Evolutionary conservation across 495 filamentous ascomycete species (phyloP).

Genomic region (Neurospora sp.): DNA sequence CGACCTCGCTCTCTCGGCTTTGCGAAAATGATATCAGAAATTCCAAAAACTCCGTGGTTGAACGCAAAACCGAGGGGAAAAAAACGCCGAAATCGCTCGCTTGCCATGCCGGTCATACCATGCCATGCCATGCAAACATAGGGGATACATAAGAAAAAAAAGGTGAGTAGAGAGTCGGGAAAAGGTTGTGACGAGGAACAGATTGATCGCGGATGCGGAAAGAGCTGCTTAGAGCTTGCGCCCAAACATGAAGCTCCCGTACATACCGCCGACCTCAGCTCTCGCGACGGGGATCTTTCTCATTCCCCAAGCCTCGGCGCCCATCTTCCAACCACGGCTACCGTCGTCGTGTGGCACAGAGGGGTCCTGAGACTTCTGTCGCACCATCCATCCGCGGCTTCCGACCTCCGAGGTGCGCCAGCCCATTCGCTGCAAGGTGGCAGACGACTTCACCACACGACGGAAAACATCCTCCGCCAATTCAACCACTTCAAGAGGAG

Average conservation of each 20-base stretch:
- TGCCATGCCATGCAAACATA: constrained; percentile 2
- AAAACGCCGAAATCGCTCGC: constrained; percentile 1
- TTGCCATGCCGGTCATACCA: constrained; percentile 3
- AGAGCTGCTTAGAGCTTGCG: constrained; percentile 28
- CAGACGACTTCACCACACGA: constrained; percentile 43
- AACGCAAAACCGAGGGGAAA: background rate
- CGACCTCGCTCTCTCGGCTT: background rate
- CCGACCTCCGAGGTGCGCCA: constrained; percentile 64
- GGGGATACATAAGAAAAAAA: background rate
- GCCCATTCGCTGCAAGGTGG: constrained; percentile 36
- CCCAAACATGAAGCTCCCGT: constrained; percentile 76
- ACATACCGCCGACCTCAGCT: constrained; percentile 75
- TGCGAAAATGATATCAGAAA: background rate
- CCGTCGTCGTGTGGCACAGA: constrained; percentile 31
- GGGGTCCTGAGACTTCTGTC: constrained; percentile 24
- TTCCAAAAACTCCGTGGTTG: background rate
- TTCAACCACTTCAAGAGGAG: constrained; percentile 73
- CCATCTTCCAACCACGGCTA: constrained; percentile 73
- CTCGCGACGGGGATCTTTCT: constrained; percentile 71
- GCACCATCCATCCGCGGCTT: constrained; percentile 56
- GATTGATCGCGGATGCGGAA: background rate
- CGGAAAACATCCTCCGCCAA: constrained; percentile 60
- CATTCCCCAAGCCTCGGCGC: constrained; percentile 81
- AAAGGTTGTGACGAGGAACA: background rate
- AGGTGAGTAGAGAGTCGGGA: background rate